Evolutionary conservation across 176 grass and related monocot species (phyloP).

Genomic region (Sorghum bicolor): Sorghum_bicolor_NCBIv3 NC_012870.2:20051001-20051500

Average conservation of each 20-base stretch:
- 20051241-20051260: not conserved
- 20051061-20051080: not conserved
- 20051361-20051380: not conserved
- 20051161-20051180: not conserved
- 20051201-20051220: not conserved
- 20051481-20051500: not conserved
- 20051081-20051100: not conserved
- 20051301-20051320: not conserved
- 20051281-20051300: conserved; percentile 3
- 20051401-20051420: not conserved
- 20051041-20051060: conserved; percentile 2
- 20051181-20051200: not conserved
- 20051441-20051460: not conserved
- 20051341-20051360: conserved; percentile 12
- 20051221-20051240: not conserved
- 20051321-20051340: not conserved
- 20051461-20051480: not conserved
- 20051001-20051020: not conserved
- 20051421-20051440: not conserved
- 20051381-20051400: not conserved
- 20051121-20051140: conserved; percentile 9
- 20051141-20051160: not conserved
- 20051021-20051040: not conserved
- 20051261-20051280: not conserved
- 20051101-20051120: not conserved